Evolutionary conservation across 2,329 filamentous ascomycete species (phyloP).

Genomic region (Myriosclerotinia scirpicola): DNA sequence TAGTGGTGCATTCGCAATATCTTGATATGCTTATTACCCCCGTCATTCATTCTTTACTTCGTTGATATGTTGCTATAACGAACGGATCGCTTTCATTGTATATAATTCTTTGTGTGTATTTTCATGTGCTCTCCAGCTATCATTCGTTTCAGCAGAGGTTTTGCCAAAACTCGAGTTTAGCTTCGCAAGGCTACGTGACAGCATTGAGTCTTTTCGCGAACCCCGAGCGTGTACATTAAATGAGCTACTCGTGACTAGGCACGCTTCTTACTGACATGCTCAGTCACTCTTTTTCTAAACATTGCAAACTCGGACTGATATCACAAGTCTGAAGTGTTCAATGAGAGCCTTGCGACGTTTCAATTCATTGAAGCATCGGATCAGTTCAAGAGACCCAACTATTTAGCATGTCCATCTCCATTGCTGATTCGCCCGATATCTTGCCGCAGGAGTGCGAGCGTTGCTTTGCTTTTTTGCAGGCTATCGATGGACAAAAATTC

Average conservation of each 20-base stretch:
- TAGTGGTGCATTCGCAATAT: conserved; percentile 10
- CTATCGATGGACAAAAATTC: conserved; percentile 5
- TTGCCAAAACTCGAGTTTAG: neutral
- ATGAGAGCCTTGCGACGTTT: neutral
- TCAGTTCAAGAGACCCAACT: neutral
- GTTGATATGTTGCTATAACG: neutral
- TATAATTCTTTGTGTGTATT: neutral
- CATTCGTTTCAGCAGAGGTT: neutral
- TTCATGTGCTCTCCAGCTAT: neutral
- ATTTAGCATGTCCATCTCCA: conserved; percentile 6
- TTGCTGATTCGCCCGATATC: conserved; percentile 11
- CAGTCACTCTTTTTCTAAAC: neutral
- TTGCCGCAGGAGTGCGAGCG: conserved; percentile 7
- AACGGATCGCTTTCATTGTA: neutral
- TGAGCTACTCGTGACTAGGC: neutral
- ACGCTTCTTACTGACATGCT: neutral
- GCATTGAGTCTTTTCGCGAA: neutral
- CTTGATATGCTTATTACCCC: conserved; percentile 3
- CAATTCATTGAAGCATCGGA: neutral
- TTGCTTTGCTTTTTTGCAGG: conserved; percentile 16
- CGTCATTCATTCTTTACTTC: neutral
- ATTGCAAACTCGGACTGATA: neutral
- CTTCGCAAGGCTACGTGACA: neutral
- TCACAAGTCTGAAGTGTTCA: neutral
- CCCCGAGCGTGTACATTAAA: neutral